Base-by-base conservation (phyloP, 2,329 filamentous ascomycete genomes). In the Aureobasidium sp. region DNA sequence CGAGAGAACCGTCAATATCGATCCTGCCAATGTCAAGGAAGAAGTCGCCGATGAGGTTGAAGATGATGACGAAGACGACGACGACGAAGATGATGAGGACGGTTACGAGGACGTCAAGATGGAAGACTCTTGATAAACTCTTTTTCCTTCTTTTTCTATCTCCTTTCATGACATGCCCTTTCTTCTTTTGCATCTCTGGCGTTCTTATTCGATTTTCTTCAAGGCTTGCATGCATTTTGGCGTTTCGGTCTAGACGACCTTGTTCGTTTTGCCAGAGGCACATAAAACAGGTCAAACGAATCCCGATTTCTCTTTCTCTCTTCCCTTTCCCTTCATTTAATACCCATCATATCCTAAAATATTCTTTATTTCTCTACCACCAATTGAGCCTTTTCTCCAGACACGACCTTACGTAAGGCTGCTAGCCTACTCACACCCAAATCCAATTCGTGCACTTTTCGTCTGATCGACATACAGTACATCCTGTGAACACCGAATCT, bases 1-100 rank as follows among this genome's bases (percentile, higher is more conserved):
- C 64, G 84, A 75, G 68, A 79, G 80, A 62, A 77, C 78, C 42
- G 82, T 76, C 68, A 78, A 81, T 62, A 77, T 78, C 42, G 81
- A 79, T 62, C 80, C 82, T 58, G 71, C 74, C 27, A 71, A 70
- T 63, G 77, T 79, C 58, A 86, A 80, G 64, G 78, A 82, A 66
- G 79, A 80, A 64, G 72, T 77, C 48, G 79, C 74, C 3, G 69
- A 70, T 32, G 65, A 71, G 64, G 63, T 67, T 59, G 67, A 68
- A 15, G 72, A 75, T 13, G 77, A 74, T 9, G 79, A 78, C 61
- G 76, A 74, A 12, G 77, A 78, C 15, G 59, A 78, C 32, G 80
- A 81, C 44, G 78, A 79, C 27, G 79, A 73, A 13, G 86, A 79
- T 50, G 78, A 80, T 48, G 78, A 80, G 12, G 77, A 73, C 5